Base-by-base conservation (phyloP, 2,329 filamentous ascomycete genomes). In the Sordariomycetes sp. region DNA sequence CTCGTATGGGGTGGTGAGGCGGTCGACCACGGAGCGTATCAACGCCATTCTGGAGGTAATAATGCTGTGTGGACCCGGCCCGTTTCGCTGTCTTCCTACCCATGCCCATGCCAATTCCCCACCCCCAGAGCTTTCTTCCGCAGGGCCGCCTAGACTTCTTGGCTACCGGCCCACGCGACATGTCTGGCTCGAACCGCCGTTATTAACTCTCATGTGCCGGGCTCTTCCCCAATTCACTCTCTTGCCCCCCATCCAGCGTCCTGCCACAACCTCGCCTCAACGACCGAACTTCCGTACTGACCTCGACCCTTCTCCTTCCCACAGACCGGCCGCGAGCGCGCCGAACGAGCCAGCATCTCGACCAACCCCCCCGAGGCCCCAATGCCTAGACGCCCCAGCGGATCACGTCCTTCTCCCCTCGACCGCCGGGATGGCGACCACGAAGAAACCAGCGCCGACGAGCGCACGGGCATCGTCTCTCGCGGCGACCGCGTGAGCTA, bases 401-500 rank as follows among this genome's bases (percentile, higher is more conserved):
- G 54, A 56, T 16, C 37, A 20, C 54, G 24, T 24, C 54, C 54
- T 40, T 48, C 18, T 4, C 28, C 24, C 5, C 5, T 50, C 46
- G 40, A 52, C 46, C 25, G 55, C 46, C 48, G n/a, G 14, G 46
- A 34, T 53, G 16, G 43, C 53, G 50, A 53, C 32, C 34, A 46
- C 12, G 57, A 60, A 18, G 46, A 46, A 20, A 48, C 53, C 34
- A 53, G 37, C 14, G 59, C 57, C 43, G 51, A 60, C 46, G 60
- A 61, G 55, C 60, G 58, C 24, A 61, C 60, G 24, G 57, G 53
- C 34, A 60, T 61, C 34, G 35, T 59, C 40, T 51, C 46, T 40
- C 35, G 54, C 40, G 48, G 20, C 12, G 35, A 43, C 40, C 51
- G 50, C 48, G n/a, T 55, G 22, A 57, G 54, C 59, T 61, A 61